Evolutionary conservation across 176 grass and related monocot genomes (phyloP).

Genomic region (Aegilops sharonensis): DNA sequence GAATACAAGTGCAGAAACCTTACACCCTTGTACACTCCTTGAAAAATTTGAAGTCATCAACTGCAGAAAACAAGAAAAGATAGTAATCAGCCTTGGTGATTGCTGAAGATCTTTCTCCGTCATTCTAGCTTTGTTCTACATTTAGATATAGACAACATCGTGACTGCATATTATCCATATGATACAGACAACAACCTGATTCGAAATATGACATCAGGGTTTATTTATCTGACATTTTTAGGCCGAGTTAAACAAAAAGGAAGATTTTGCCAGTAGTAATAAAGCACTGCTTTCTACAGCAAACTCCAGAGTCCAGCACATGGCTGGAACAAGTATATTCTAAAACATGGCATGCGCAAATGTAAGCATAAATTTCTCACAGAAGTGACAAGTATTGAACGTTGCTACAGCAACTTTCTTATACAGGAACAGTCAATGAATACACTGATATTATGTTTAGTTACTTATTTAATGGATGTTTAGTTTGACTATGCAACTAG

Average conservation of each 20-base stretch:
- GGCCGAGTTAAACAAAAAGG: no score
- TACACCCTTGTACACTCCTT: not conserved
- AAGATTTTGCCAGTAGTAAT: no score
- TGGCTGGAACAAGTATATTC: not conserved
- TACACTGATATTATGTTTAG: no score
- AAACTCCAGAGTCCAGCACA: not conserved
- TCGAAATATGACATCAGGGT: no score
- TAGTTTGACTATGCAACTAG: no score
- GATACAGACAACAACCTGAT: no score
- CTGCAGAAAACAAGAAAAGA: conserved; percentile 37
- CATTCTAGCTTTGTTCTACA: not conserved
- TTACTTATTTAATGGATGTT: no score
- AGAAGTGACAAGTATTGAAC: not conserved
- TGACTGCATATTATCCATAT: no score
- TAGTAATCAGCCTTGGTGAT: not conserved
- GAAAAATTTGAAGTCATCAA: conserved; percentile 66
- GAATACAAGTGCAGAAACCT: no score
- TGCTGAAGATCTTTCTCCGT: not conserved
- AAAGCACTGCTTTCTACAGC: no score
- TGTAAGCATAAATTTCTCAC: not conserved
- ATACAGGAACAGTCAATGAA: not conserved
- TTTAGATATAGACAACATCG: no score
- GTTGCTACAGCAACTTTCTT: not conserved
- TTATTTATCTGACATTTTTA: no score
- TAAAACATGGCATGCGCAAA: not conserved